Conservation (phyloP, 2,329 filamentous ascomycete species). For the Colletotrichum sp. region DNA sequence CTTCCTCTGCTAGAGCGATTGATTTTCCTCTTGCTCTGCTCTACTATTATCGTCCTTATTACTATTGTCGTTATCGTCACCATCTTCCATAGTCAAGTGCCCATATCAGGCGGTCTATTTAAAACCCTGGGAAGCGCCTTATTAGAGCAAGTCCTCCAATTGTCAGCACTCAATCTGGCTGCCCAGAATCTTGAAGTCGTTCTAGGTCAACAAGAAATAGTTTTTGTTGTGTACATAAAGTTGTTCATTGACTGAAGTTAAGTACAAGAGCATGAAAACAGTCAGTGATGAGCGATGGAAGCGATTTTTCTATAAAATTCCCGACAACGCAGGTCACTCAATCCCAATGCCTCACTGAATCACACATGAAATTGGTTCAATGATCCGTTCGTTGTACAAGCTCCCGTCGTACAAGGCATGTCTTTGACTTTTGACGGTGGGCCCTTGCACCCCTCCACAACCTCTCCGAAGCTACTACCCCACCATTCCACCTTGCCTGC, state of each 20-base stretch:
- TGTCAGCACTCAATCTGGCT: not conserved
- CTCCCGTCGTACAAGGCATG: not conserved
- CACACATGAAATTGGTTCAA: not conserved
- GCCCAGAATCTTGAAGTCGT: not conserved
- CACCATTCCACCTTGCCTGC: conserved; percentile 25
- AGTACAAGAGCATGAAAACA: not conserved
- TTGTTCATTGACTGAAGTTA: not conserved
- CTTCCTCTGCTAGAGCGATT: not conserved
- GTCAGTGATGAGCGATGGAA: not conserved
- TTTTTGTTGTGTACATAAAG: not conserved
- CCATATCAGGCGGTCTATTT: too few relatives aligned
- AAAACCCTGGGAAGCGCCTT: not conserved
- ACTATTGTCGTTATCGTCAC: too few relatives aligned
- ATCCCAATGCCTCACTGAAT: not conserved
- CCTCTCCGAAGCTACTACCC: conserved; percentile 14
- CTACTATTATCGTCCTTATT: too few relatives aligned
- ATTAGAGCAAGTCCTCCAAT: not conserved
- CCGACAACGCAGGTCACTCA: not conserved
- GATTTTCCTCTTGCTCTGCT: not conserved
- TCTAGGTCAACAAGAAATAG: not conserved
- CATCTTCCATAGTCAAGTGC: too few relatives aligned
- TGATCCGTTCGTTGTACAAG: not conserved
- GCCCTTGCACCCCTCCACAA: conserved; percentile 1
- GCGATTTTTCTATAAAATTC: not conserved
- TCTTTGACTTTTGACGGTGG: not conserved